Conservation (phyloP, 352 stramenopile genomes). For the Pythium vanterpoolii region DNA sequence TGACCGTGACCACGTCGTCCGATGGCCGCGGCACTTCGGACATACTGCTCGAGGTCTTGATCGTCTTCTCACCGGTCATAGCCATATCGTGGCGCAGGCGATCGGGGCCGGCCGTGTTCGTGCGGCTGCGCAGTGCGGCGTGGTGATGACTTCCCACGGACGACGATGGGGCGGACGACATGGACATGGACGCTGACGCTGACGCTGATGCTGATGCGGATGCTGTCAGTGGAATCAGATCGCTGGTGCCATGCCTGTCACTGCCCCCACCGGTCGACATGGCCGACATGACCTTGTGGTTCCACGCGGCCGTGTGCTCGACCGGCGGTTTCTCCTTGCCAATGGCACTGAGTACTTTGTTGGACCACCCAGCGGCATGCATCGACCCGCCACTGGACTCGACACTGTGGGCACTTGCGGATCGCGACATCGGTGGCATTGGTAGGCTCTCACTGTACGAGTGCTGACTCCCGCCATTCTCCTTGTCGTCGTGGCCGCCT, state of each 20-base stretch:
- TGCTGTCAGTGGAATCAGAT: constrained; percentile 12
- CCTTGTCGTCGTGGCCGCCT: constrained; percentile 14
- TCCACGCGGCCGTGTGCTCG: constrained; percentile 33
- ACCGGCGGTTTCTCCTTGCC: constrained; percentile 26
- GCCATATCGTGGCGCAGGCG: constrained; percentile 22
- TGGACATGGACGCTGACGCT: not conserved
- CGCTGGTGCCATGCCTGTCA: constrained; percentile 2
- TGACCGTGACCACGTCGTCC: constrained; percentile 45
- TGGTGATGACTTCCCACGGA: not conserved
- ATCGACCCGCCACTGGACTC: constrained; percentile 5
- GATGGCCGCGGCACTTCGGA: constrained; percentile 5
- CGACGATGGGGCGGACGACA: too few species aligned
- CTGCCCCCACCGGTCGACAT: not conserved
- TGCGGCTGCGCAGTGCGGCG: constrained; percentile 10
- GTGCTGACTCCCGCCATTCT: not conserved
- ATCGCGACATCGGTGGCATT: not conserved
- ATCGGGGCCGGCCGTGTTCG: constrained; percentile 14
- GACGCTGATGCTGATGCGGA: not conserved
- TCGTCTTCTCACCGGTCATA: constrained; percentile 12
- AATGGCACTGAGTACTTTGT: constrained; percentile 50
- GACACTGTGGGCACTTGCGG: constrained; percentile 7
- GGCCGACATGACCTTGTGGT: constrained; percentile 18
- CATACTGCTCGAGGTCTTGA: constrained; percentile 13
- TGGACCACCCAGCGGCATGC: constrained; percentile 50
- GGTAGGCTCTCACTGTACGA: not conserved